Evolutionary conservation across 331 rosid genomes (phyloP).

Genomic region (Stylosanthes scabra): DNA sequence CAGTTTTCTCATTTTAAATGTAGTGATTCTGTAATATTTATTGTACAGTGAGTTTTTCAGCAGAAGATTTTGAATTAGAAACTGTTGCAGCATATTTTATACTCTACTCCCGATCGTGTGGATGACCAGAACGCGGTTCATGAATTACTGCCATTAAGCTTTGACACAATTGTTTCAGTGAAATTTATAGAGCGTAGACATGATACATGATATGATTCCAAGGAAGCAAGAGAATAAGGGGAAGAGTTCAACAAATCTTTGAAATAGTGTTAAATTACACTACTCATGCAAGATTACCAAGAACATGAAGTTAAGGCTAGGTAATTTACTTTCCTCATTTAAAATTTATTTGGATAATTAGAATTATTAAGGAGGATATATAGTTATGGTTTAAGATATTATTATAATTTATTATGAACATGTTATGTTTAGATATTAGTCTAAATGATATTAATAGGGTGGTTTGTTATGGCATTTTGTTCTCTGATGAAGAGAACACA

Average conservation of each 20-base stretch:
- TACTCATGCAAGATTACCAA: not conserved
- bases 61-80: constrained; percentile 6
- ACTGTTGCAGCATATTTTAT: not conserved
- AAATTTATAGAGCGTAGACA: not conserved
- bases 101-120: not conserved
- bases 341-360: too few relatives aligned
- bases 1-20: not conserved
- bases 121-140: not conserved
- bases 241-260: not conserved
- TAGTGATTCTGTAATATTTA: constrained; percentile 1
- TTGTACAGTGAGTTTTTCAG: constrained; percentile 14
- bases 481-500: too few relatives aligned
- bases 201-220: not conserved
- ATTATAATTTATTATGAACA: too few relatives aligned
- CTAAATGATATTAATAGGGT: too few relatives aligned
- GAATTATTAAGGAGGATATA: too few relatives aligned
- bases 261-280: not conserved
- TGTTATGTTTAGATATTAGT: too few relatives aligned
- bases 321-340: too few relatives aligned
- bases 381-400: too few relatives aligned
- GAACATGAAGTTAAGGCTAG: not conserved
- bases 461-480: too few relatives aligned
- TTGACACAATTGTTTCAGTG: not conserved
- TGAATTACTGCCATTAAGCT: not conserved
- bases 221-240: not conserved